Evolutionary conservation across 2,329 filamentous ascomycete species (phyloP).

Genomic region (Leptographium wingfieldii): DNA sequence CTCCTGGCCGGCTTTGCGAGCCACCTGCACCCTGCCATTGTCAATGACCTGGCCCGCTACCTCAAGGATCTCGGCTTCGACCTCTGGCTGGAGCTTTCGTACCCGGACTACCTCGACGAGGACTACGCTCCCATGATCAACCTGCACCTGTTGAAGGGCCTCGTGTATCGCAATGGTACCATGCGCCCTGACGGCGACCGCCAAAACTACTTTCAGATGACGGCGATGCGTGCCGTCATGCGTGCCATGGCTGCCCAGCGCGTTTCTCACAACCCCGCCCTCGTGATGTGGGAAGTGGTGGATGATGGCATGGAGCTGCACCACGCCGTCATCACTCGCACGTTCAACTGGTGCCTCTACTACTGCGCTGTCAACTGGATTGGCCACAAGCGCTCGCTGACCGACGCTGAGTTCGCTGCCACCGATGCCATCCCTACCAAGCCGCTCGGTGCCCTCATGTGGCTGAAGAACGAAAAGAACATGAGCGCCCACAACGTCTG

Average conservation of each 20-base stretch:
- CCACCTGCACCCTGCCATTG: constrained; percentile 9
- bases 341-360: constrained; percentile 16
- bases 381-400: constrained; percentile 12
- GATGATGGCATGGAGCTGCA: constrained; percentile 12
- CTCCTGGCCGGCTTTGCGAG: constrained; percentile 2
- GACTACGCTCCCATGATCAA: constrained; percentile 9
- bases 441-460: constrained; percentile 18
- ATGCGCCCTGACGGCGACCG: constrained; percentile 9
- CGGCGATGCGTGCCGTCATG: constrained; percentile 15
- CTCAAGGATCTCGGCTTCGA: constrained; percentile 13
- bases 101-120: constrained; percentile 14
- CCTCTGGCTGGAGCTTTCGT: constrained; percentile 15
- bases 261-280: constrained; percentile 13
- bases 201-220: constrained; percentile 14
- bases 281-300: constrained; percentile 17
- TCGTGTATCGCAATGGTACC: constrained; percentile 10
- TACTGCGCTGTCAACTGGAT: constrained; percentile 17
- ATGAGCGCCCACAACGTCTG: constrained; percentile 17
- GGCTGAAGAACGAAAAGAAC: constrained; percentile 16
- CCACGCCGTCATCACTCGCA: constrained; percentile 16
- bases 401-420: constrained; percentile 9
- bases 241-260: constrained; percentile 17
- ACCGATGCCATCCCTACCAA: constrained; percentile 6
- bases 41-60: constrained; percentile 10
- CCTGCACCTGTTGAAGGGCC: constrained; percentile 8